Evolutionary conservation across 2,329 filamentous ascomycete species (phyloP).

Genomic region (Calonectria henricotiae): DNA sequence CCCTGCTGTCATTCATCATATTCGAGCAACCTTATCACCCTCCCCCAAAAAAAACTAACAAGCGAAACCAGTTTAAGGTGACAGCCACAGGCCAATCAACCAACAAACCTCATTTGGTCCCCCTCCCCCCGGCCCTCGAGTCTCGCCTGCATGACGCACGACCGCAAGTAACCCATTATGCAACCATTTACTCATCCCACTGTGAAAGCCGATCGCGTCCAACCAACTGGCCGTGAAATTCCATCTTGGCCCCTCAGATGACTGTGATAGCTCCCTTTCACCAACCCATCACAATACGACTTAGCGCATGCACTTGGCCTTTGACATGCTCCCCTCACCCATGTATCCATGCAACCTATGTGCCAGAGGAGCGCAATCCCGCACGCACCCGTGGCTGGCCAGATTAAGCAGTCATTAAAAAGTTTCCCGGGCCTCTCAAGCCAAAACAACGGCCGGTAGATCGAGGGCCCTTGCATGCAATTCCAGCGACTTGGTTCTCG

Average conservation of each 20-base stretch:
- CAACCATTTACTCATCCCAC: conserved; percentile 32
- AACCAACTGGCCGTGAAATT: conserved; percentile 23
- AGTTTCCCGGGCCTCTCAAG: conserved; percentile 3
- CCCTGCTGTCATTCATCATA: conserved; percentile 8
- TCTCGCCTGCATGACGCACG: conserved; percentile 35
- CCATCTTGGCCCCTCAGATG: conserved; percentile 5
- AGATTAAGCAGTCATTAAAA: conserved; percentile 19
- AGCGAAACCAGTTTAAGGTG: conserved; percentile 10
- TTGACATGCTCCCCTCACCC: conserved; percentile 35
- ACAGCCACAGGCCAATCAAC: background rate
- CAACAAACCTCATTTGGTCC: background rate
- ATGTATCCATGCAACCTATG: background rate
- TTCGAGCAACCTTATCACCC: background rate
- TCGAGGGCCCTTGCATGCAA: conserved; percentile 28
- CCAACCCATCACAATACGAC: conserved; percentile 33
- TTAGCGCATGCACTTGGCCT: conserved; percentile 26
- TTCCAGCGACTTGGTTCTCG: conserved; percentile 4
- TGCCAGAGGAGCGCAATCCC: conserved; percentile 4
- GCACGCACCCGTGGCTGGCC: conserved; percentile 23
- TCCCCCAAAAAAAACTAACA: background rate
- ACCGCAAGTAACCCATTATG: conserved; percentile 28
- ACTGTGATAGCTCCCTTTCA: conserved; percentile 8
- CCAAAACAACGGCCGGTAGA: conserved; percentile 18
- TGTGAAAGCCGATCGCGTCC: background rate
- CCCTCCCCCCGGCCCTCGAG: background rate